Conservation (phyloP, 139 green algal species). For the Chlorella vulgaris region DNA sequence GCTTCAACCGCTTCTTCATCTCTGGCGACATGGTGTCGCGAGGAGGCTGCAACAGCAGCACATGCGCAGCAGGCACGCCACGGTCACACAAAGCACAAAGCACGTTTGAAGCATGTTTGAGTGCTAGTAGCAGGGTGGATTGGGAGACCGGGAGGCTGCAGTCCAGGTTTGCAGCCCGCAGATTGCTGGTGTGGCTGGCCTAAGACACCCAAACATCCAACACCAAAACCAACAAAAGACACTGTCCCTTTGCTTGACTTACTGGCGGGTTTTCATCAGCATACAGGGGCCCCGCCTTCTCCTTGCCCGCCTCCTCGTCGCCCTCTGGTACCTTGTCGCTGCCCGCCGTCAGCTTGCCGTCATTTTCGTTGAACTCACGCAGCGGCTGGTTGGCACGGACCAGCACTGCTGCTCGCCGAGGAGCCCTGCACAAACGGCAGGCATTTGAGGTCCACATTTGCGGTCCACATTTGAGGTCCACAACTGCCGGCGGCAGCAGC, state of each 20-base stretch:
- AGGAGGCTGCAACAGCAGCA: not conserved
- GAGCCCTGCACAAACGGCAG: too few relatives aligned
- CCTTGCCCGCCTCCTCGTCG: not conserved
- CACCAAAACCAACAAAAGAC: too few relatives aligned
- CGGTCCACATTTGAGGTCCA: too few relatives aligned
- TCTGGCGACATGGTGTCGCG: conserved; percentile 30
- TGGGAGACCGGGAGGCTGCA: too few relatives aligned
- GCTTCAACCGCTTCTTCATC: conserved; percentile 39
- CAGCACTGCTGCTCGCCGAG: not conserved
- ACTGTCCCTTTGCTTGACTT: not conserved
- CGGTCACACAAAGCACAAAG: too few relatives aligned
- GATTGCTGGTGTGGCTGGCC: too few relatives aligned
- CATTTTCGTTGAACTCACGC: conserved; percentile 22
- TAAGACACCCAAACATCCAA: too few relatives aligned
- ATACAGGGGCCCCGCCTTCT: not conserved
- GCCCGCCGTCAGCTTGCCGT: not conserved
- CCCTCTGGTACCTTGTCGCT: not conserved
- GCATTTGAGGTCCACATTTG: too few relatives aligned
- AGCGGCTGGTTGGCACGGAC: conserved; percentile 8
- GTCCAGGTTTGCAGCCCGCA: not conserved
- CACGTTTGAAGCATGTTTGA: too few relatives aligned
- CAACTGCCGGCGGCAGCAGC: too few relatives aligned
- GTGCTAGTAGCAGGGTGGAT: too few relatives aligned
- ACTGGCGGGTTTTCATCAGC: conserved; percentile 24
- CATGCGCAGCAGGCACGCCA: not conserved